phyloP scores from a whole-genome alignment of 306 rosid genomes.

The Adenanthera pavonina region DNA sequence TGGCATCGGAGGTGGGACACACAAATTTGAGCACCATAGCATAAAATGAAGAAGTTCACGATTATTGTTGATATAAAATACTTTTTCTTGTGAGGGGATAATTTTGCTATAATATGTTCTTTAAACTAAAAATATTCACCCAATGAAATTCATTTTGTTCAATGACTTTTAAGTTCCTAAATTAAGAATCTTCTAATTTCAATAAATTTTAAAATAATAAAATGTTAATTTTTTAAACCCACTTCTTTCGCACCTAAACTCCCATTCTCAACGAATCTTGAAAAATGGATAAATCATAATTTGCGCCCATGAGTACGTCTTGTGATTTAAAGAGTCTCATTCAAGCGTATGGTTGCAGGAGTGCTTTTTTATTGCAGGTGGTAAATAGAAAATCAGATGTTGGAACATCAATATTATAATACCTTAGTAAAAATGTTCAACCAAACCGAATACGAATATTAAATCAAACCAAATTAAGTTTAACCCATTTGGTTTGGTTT shows the following conservation, averaged over 20 bases:
- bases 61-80: too few relatives aligned
- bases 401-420: not conserved
- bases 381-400: not conserved
- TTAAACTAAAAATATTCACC: not conserved
- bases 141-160: not conserved
- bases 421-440: too few relatives aligned
- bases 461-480: too few relatives aligned
- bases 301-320: not conserved
- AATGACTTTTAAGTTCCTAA: not conserved
- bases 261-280: too few relatives aligned
- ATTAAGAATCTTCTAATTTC: not conserved
- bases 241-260: too few relatives aligned
- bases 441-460: too few relatives aligned
- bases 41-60: too few relatives aligned
- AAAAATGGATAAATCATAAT: not conserved
- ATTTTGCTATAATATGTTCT: not conserved
- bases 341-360: not conserved
- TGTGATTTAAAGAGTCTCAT: not conserved
- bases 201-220: not conserved
- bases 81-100: too few relatives aligned
- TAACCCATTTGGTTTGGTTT: too few relatives aligned
- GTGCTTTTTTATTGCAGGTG: not conserved
- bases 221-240: too few relatives aligned
- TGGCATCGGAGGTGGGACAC: too few relatives aligned
- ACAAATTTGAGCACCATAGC: not conserved